Conservation (phyloP, 2,329 filamentous ascomycete genomes). For the Sordariomycetes sp. region DNA sequence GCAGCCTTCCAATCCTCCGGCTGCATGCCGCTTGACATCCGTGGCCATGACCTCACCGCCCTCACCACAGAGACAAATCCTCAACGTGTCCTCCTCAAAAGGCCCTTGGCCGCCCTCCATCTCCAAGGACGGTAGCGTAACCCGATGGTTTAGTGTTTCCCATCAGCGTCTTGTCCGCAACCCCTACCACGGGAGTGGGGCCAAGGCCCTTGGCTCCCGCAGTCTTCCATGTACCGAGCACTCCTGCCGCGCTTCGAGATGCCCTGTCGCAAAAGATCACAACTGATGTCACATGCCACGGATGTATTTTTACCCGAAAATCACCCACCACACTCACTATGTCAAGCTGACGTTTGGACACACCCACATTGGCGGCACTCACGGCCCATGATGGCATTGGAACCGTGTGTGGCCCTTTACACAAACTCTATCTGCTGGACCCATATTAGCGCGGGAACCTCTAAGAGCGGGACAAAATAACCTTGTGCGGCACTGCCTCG, state of each 20-base stretch:
- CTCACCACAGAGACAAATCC: slow-evolving; percentile 60
- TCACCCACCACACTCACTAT: too few species aligned
- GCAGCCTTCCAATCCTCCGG: slow-evolving; percentile 71
- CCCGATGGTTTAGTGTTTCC: too few species aligned
- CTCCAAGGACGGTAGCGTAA: too few species aligned
- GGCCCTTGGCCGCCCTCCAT: slow-evolving; percentile 27
- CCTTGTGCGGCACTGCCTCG: neutral
- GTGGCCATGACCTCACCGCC: slow-evolving; percentile 57
- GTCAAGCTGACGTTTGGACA: too few species aligned
- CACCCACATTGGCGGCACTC: neutral
- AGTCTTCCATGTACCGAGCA: too few species aligned
- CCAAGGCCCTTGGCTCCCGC: too few species aligned
- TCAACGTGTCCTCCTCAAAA: slow-evolving; percentile 71
- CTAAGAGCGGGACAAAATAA: neutral
- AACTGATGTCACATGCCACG: too few species aligned
- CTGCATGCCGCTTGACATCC: slow-evolving; percentile 62
- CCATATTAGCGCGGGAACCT: neutral
- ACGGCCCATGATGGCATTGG: neutral
- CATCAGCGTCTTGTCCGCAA: neutral
- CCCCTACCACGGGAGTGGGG: too few species aligned
- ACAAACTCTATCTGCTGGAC: neutral
- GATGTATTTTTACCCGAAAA: too few species aligned
- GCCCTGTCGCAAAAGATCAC: too few species aligned
- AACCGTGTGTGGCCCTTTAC: neutral
- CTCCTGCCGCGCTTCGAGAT: too few species aligned